Conservation (phyloP, 2,329 filamentous ascomycete species). For the Setomelanomma holmii region DNA sequence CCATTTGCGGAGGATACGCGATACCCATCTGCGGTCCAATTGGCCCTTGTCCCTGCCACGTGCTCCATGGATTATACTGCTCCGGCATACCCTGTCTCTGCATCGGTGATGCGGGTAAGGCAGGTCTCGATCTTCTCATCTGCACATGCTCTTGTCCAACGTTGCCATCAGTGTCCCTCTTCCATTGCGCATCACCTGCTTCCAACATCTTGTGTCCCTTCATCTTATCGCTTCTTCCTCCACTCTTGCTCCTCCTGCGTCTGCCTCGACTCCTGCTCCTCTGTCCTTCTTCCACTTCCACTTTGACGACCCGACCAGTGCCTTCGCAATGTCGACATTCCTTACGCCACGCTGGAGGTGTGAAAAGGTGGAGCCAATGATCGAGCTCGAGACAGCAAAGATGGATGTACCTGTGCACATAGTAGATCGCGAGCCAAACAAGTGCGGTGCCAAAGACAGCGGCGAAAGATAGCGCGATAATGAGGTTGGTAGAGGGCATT, state of each 20-base stretch:
- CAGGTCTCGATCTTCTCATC: background rate
- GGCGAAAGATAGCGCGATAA: slow-evolving; percentile 26
- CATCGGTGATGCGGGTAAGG: background rate
- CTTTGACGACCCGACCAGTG: slow-evolving; percentile 8
- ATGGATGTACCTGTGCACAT: slow-evolving; percentile 23
- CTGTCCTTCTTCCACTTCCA: background rate
- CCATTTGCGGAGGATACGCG: background rate
- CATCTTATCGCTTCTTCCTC: background rate
- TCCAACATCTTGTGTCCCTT: background rate
- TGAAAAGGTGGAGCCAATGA: slow-evolving; percentile 20
- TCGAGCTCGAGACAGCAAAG: slow-evolving; percentile 21
- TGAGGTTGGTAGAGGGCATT: slow-evolving; percentile 23
- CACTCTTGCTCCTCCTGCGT: background rate
- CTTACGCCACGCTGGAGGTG: background rate
- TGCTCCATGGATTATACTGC: slow-evolving; percentile 3
- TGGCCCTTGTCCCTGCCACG: slow-evolving; percentile 3
- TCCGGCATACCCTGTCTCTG: background rate
- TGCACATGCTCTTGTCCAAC: background rate
- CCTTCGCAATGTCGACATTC: slow-evolving; percentile 3
- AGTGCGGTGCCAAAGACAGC: slow-evolving; percentile 27
- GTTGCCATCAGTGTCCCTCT: background rate
- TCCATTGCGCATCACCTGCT: background rate
- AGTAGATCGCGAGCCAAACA: slow-evolving; percentile 27
- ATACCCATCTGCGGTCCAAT: background rate
- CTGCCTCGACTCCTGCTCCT: background rate